Evolutionary conservation across 75 land plant species (phyloP).

Genomic region (Cryptomeria japonica): DNA sequence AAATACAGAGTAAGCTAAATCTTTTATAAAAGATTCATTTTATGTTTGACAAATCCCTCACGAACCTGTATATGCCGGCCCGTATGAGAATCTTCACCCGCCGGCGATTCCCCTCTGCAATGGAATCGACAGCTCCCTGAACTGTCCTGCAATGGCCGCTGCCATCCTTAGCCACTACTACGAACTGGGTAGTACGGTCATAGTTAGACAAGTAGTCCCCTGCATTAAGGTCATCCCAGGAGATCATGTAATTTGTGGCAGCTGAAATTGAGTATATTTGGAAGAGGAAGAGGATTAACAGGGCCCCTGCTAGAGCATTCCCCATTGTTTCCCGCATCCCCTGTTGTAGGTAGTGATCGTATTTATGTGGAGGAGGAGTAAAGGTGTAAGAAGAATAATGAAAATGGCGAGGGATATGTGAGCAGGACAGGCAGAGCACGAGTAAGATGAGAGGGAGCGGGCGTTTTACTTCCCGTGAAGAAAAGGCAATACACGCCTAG

Average conservation of each 20-base stretch:
- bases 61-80: constrained; percentile 72
- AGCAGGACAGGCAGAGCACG: no score
- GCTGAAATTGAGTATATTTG: not conserved
- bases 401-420: not conserved
- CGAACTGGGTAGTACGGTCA: not conserved
- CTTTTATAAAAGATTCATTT: not conserved
- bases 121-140: constrained; percentile 70
- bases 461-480: not conserved
- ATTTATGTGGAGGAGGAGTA: not conserved
- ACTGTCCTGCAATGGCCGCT: constrained; percentile 45
- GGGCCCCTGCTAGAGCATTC: not conserved
- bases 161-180: constrained; percentile 56
- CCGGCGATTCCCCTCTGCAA: constrained; percentile 41
- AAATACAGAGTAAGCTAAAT: not conserved
- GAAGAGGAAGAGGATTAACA: not conserved
- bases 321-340: not conserved
- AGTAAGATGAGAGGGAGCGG: not conserved
- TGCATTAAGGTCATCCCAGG: not conserved
- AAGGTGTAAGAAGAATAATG: not conserved
- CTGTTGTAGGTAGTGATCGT: not conserved
- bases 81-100: constrained; percentile 57
- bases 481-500: no score
- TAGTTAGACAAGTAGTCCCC: not conserved
- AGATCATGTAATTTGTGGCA: not conserved
- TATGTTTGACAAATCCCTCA: not conserved